Conservation (phyloP, 495 filamentous ascomycete genomes). For the Daldinia bambusicola region DNA sequence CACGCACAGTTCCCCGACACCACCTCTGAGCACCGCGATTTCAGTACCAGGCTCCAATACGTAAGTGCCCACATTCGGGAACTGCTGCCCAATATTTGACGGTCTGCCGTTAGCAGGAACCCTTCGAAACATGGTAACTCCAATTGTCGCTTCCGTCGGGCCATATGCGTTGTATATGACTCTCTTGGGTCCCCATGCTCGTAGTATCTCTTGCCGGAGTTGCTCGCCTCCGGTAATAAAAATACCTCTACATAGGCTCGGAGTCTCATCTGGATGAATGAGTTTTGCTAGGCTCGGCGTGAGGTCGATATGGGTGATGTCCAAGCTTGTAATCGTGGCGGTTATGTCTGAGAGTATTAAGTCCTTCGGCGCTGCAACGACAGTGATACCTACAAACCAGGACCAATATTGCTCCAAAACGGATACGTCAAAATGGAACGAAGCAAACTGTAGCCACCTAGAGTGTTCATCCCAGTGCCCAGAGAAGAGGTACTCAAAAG, state of each 20-base stretch:
- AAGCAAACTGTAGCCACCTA: slow-evolving; percentile 86
- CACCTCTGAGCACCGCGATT: slow-evolving; percentile 77
- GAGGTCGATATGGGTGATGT: slow-evolving; percentile 88
- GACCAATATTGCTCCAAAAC: slow-evolving; percentile 91
- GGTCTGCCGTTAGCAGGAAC: slow-evolving; percentile 76
- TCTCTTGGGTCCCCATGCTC: slow-evolving; percentile 70
- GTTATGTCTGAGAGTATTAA: slow-evolving; percentile 80
- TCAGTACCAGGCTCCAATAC: slow-evolving; percentile 77
- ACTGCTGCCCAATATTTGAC: slow-evolving; percentile 86
- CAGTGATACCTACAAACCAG: slow-evolving; percentile 84
- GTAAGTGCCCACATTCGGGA: slow-evolving; percentile 82
- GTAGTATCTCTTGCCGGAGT: slow-evolving; percentile 76
- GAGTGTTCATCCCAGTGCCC: slow-evolving; percentile 75
- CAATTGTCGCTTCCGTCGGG: slow-evolving; percentile 91
- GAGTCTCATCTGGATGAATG: slow-evolving; percentile 73
- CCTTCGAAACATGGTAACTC: slow-evolving; percentile 79
- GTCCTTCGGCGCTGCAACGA: slow-evolving; percentile 80
- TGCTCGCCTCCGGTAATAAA: slow-evolving; percentile 82
- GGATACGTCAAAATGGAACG: slow-evolving; percentile 88
- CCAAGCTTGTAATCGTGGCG: slow-evolving; percentile 70
- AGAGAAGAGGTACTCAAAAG: slow-evolving; percentile 74
- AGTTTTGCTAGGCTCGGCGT: slow-evolving; percentile 73
- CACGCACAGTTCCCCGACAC: slow-evolving; percentile 86
- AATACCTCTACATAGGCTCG: slow-evolving; percentile 72
- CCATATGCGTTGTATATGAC: slow-evolving; percentile 84